Evolutionary conservation across 2,329 filamentous ascomycete genomes (phyloP).

Genomic region (Ophiostoma himal-ulmi): DNA sequence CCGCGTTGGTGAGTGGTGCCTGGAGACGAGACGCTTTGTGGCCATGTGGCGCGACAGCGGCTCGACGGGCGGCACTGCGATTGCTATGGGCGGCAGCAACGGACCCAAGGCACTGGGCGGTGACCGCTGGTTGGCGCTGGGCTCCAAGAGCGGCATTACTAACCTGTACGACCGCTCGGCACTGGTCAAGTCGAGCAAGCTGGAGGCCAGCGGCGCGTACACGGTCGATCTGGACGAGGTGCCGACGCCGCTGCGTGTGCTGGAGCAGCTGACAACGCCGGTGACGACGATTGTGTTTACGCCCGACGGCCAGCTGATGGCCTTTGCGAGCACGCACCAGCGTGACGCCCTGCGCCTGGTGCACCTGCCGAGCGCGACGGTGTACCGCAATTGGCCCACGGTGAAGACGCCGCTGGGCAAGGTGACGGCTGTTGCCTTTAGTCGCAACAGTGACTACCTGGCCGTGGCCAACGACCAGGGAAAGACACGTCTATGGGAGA

Average conservation of each 20-base stretch:
- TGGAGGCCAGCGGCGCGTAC: slow-evolving; percentile 28
- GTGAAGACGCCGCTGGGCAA: slow-evolving; percentile 80
- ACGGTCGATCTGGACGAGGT: slow-evolving; percentile 51
- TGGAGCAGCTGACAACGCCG: slow-evolving; percentile 84
- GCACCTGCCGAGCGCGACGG: slow-evolving; percentile 85
- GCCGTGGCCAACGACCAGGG: slow-evolving; percentile 86
- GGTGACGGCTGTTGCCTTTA: slow-evolving; percentile 68
- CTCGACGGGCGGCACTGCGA: slow-evolving; percentile 73
- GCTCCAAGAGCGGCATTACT: slow-evolving; percentile 78
- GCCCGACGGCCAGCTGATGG: slow-evolving; percentile 82
- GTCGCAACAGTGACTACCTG: slow-evolving; percentile 59
- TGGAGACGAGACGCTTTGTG: slow-evolving; percentile 61
- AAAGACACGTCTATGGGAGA: slow-evolving; percentile 87
- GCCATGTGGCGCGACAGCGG: slow-evolving; percentile 88
- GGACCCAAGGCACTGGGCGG: slow-evolving; percentile 61
- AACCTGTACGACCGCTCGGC: slow-evolving; percentile 84
- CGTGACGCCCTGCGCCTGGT: slow-evolving; percentile 81
- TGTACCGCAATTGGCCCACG: slow-evolving; percentile 97
- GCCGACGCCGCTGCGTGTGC: slow-evolving; percentile 64
- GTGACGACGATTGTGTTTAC: slow-evolving; percentile 76
- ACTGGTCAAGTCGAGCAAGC: slow-evolving; percentile 49
- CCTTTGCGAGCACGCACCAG: slow-evolving; percentile 80
- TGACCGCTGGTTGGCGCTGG: slow-evolving; percentile 84
- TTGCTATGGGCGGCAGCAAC: slow-evolving; percentile 67
- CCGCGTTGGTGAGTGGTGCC: slow-evolving; percentile 83